phyloP scores from a whole-genome alignment of 805 yeast genomes.

The Cyberlindnera saturnus region DNA sequence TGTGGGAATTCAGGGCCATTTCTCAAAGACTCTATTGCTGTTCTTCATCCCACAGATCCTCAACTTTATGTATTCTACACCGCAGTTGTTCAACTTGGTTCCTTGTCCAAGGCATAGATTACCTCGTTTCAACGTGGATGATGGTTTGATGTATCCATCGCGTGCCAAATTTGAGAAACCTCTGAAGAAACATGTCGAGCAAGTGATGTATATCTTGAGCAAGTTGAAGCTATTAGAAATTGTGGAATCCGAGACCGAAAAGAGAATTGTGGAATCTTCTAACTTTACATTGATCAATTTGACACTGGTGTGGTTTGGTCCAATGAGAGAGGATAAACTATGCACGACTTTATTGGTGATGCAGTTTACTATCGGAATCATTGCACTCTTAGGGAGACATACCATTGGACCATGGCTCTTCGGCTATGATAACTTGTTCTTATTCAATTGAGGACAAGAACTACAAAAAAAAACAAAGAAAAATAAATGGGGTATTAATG shows the following conservation, averaged over 20 bases:
- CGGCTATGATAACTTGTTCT: constrained; percentile 74
- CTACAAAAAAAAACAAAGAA: background rate
- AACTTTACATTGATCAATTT: constrained; percentile 88
- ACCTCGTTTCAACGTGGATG: constrained; percentile 64
- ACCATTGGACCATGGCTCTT: constrained; percentile 79
- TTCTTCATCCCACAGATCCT: constrained; percentile 88
- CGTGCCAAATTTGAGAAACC: constrained; percentile 35
- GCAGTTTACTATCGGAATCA: constrained; percentile 63
- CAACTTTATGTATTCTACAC: constrained; percentile 86
- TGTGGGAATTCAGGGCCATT: constrained; percentile 93
- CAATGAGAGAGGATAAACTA: constrained; percentile 75
- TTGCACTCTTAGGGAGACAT: constrained; percentile 70
- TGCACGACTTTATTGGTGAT: constrained; percentile 52
- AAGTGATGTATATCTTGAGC: constrained; percentile 41
- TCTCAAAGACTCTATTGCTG: constrained; percentile 83
- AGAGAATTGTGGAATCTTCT: constrained; percentile 19
- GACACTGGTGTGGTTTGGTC: constrained; percentile 81
- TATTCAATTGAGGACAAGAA: background rate
- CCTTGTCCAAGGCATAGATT: constrained; percentile 95
- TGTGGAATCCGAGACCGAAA: constrained; percentile 20
- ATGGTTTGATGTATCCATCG: constrained; percentile 76
- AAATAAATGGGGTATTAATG: background rate
- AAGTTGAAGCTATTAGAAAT: constrained; percentile 42
- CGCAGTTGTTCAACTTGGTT: constrained; percentile 79
- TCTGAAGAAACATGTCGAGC: constrained; percentile 27